Evolutionary conservation across 371 early-diverging fungal genomes (phyloP).

Genomic region (Mortierella polycephala): DNA sequence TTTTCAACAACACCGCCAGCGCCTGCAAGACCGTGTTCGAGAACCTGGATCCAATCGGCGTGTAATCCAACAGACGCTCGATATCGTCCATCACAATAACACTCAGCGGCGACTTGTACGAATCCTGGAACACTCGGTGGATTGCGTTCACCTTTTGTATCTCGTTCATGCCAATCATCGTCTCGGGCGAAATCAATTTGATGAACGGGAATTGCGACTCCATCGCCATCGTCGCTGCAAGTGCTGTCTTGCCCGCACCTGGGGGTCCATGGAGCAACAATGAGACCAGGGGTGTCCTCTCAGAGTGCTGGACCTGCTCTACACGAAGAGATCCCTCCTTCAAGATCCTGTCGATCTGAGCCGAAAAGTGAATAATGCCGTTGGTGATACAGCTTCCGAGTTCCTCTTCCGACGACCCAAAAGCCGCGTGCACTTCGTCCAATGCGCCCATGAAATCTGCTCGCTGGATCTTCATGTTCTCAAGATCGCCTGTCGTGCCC

Average conservation of each 20-base stretch:
- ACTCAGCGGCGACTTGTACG: conserved; percentile 97
- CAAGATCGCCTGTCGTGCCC: conserved; percentile 82
- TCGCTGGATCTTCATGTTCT: conserved; percentile 90
- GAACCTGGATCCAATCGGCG: conserved; percentile 98
- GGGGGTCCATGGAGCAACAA: conserved; percentile 90
- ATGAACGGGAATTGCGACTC: conserved; percentile 97
- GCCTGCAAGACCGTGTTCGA: conserved; percentile 98
- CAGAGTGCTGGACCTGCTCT: conserved; percentile 87
- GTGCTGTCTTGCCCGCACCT: conserved; percentile 97
- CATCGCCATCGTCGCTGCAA: conserved; percentile 97
- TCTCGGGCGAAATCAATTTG: conserved; percentile 97
- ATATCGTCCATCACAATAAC: conserved; percentile 98
- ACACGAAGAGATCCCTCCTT: conserved; percentile 86
- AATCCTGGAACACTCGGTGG: conserved; percentile 92
- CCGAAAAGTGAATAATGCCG: conserved; percentile 84
- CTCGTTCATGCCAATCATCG: conserved; percentile 97
- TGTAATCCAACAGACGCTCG: conserved; percentile 98
- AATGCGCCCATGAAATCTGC: conserved; percentile 96
- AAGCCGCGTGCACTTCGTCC: conserved; percentile 97
- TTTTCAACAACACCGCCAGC: conserved; percentile 90
- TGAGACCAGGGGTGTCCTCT: conserved; percentile 89
- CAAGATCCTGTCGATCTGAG: conserved; percentile 80
- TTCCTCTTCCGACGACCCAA: conserved; percentile 97
- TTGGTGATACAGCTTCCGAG: conserved; percentile 87
- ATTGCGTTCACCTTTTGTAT: conserved; percentile 93